Evolutionary conservation across 805 yeast species (phyloP), one percentile per base, ranked within the genome.

Genomic region (Candida arabinofermentans): DNA sequence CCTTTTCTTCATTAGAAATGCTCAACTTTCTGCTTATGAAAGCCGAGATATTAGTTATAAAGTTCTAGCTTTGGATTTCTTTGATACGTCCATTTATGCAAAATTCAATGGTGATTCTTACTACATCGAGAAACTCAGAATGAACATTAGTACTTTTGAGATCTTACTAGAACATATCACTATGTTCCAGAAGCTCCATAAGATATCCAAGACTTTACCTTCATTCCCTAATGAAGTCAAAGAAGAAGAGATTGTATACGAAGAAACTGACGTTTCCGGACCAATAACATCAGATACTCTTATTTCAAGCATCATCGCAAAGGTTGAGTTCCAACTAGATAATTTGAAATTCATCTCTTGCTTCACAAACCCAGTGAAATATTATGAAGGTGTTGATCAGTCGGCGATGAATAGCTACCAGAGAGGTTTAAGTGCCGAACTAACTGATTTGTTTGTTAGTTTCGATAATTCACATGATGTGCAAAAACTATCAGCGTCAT

Each of bases 341-440:
- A 24, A 36, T 4, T 14, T 59, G 17, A 52, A 41, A 14, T 37
- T 61, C 21, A 41, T 53, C 7, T 41, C 62, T 2, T 58, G 64
- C 34, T 63, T 62, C 34, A 19, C 32, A n/a, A 58, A 50, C 34
- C 67, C 66, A 5, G 51, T 62, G 7, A 50, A 50, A 27, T 61
- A 49, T 40, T 63, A 53, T 42, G 50, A 51, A 31, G 57, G 56
- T 5, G 47, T 45, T 10, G 64, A 59, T 40, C 64, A 60, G 41
- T 42, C 62, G 0, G 54, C 49, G 12, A 27, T 62, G 43, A 60
- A 60, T 37, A 44, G 37, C 3, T 59, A 32, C 41, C 43, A 57
- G 27, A 51, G 67, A 39, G 67, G 67, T 23, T 30, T 56, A 34
- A 39, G 40, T 9, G 10, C 49, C n/a, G 43, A 37, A 8, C 24